Conservation (phyloP, 305 asterid species). For the Fraxinus nigra region DNA sequence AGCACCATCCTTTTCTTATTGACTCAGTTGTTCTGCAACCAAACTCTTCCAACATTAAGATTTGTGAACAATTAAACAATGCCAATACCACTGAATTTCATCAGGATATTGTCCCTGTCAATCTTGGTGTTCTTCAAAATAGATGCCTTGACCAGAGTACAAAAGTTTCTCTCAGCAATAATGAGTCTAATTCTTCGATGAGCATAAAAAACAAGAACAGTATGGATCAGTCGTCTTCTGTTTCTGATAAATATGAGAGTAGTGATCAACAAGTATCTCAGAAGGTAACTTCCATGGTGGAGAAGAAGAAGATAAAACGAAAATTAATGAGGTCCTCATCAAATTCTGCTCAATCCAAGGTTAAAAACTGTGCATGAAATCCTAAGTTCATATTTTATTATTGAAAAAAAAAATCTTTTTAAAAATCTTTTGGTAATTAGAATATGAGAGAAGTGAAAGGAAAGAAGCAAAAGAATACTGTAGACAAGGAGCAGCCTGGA, state of each 20-base stretch:
- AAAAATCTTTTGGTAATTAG: conserved; percentile 18
- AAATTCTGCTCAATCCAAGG: conserved; percentile 33
- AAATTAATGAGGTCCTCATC: conserved; percentile 14
- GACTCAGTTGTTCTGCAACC: not conserved
- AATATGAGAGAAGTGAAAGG: conserved; percentile 36
- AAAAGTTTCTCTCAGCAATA: conserved; percentile 16
- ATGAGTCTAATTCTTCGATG: not conserved
- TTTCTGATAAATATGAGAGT: not conserved
- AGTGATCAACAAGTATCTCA: conserved; percentile 12
- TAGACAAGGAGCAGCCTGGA: conserved; percentile 20
- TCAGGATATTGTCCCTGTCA: conserved; percentile 5
- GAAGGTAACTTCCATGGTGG: conserved; percentile 11
- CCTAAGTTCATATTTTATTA: not conserved
- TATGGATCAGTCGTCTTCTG: conserved; percentile 29
- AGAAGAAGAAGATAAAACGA: conserved; percentile 21
- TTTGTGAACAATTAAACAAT: not conserved
- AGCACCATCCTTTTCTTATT: conserved; percentile 4
- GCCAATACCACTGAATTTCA: not conserved
- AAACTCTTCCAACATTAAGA: conserved; percentile 7
- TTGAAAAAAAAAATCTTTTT: not conserved
- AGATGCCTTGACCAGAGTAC: not conserved
- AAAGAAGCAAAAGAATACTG: conserved; percentile 33
- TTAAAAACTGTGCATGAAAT: not conserved
- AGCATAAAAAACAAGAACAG: conserved; percentile 17
- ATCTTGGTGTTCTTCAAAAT: not conserved